phyloP scores from a whole-genome alignment of 176 grass and related monocot species.

The Chloris gayana region DNA sequence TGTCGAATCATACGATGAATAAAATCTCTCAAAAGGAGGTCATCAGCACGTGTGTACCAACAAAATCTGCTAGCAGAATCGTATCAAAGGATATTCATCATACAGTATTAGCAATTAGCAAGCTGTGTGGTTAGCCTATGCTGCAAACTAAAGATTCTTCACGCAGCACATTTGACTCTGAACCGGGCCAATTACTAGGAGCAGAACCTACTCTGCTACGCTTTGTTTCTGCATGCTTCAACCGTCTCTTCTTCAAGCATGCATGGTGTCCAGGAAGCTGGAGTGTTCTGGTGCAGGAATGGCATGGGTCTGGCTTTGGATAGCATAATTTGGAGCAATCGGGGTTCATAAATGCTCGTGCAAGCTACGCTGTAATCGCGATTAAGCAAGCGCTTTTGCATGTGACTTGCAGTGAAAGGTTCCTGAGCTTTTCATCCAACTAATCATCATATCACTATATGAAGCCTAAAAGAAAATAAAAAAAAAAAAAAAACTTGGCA shows the following conservation, averaged over 20 bases:
- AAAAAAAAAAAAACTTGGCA: not conserved
- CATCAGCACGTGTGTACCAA: not conserved
- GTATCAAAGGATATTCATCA: not conserved
- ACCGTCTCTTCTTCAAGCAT: no score
- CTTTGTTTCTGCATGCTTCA: no score
- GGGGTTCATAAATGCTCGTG: not conserved
- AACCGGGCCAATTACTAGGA: not conserved
- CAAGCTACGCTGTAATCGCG: not conserved
- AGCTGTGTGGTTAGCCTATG: no score
- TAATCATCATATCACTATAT: not conserved
- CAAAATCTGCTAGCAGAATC: not conserved
- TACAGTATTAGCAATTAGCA: no score
- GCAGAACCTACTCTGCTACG: not conserved
- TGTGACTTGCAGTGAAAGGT: not conserved
- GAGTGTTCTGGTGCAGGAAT: no score
- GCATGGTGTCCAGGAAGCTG: no score
- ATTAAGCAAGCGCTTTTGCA: not conserved
- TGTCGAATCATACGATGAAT: not conserved
- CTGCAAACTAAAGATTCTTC: conserved; percentile 9
- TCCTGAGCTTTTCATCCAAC: not conserved
- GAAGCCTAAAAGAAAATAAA: not conserved
- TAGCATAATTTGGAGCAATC: not conserved
- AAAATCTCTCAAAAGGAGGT: not conserved
- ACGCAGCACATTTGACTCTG: not conserved
- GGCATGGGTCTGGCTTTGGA: no score